Base-by-base conservation (phyloP, 1,284 basidiomycete species). In the Ustilago sp. region DNA sequence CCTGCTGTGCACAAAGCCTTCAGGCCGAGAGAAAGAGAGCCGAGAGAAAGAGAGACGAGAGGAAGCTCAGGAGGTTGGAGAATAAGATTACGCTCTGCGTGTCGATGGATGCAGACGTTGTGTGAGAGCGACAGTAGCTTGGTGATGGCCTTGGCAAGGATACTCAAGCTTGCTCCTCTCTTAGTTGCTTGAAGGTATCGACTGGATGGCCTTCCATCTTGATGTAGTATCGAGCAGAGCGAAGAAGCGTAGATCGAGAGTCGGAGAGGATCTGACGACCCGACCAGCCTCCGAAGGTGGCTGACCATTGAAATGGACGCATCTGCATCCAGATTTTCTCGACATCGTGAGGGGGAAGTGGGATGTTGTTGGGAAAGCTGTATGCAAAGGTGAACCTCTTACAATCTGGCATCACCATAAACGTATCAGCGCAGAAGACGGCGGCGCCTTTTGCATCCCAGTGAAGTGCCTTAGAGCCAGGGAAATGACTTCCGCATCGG, bases 401-500 rank as follows among this genome's bases (percentile, higher is more conserved):
- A 2, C 63, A 34, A 23, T 74, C 66, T 8, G 59, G 61, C 47
- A 59, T 59, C 11, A 59, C 59, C 71, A 74, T 68, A 15, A 74
- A 69, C 0, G 71, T 74, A 32, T 74, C 71, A 19, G 71, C 41
- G 32, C 71, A 74, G 36, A 74, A 66, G 61, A 69, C 66, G 17
- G 66, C 71, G 19, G 56, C 66, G 3, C 63, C 59, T 12, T 54
- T 64, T 34, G 35, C 4, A 28, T 13, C 51, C 71, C 71, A 74
- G 43, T 68, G 56, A 1, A 74, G 59, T 3, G 39, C 52, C 2
- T 41, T 47, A 45, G 51, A 56, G 47, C 71, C 71, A 7, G 63
- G 63, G 17, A 74, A 74, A 59, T 74, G 71, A 31, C 71, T 66
- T 50, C 66, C 71, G 56, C 71, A 74, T 17, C 63, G 59, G 52